Evolutionary conservation across 2,329 filamentous ascomycete genomes (phyloP), one percentile per base, ranked within the genome.

Genomic region (Coniosporium tulheliwenetii): DNA sequence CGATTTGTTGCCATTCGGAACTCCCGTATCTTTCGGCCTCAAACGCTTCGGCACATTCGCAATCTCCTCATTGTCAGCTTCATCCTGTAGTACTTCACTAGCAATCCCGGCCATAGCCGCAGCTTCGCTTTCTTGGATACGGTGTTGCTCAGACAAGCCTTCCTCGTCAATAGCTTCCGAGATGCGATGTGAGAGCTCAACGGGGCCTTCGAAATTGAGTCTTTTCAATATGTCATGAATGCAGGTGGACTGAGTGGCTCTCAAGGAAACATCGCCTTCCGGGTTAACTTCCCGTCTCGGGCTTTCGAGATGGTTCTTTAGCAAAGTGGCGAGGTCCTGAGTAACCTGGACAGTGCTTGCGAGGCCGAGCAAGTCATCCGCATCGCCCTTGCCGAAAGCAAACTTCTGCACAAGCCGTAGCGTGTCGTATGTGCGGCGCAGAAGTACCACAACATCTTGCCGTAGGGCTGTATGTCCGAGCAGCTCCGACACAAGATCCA

Each of bases 381-480:
- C 73, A 52, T 93, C 83, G n/a, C 89, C 91, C 46, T 85, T 76
- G 9, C 89, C 87, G 8, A 96, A 73, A 0, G 89, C 83, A 57
- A 98, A 96, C 55, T 91, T 95, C 53, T 96, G 91, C 1, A 94
- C 78, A 2, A 98, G 68, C 1, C 91, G 81, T 52, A 93, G 81
- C 2, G 85, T 85, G 61, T 98, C 91, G 50, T 85, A 79, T 39
- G 79, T 89, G 16, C 76, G 72, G 45, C 77, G 75, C 2, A 98
- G 67, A 2, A 93, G 66, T 12, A 73, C 57, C 1, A 77, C 64
- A 16, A 93, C 63, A 36, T 75, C 69, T 48, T 93, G 82, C 35
- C 82, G 75, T 5, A 95, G 67, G 34, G 77, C 64, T 14, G 72
- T 66, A 43, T 81, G 65, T 1, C 72, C 62, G 5, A 89, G 66